Evolutionary conservation across 768 basidiomycete species (phyloP).

Genomic region (Suillus decipiens): DNA sequence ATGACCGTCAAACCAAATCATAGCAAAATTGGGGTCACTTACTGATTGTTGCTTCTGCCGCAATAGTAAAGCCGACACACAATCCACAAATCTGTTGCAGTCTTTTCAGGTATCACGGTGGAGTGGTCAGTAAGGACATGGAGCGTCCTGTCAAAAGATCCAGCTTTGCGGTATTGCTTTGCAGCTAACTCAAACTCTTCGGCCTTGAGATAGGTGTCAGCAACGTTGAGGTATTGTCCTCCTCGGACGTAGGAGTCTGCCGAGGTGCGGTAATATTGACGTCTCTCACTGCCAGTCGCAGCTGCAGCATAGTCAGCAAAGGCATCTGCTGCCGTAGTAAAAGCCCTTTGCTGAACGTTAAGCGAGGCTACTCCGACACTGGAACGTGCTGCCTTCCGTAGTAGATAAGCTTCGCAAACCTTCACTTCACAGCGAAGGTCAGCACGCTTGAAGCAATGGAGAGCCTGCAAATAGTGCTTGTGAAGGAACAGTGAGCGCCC

Average conservation of each 20-base stretch:
- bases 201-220: constrained; percentile 42
- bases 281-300: constrained; percentile 31
- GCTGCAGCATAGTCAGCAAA: constrained; percentile 46
- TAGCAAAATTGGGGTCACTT: constrained; percentile 12
- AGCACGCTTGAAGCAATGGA: constrained; percentile 55
- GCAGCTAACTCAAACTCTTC: constrained; percentile 46
- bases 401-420: constrained; percentile 53
- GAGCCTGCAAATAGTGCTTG: constrained; percentile 46
- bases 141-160: constrained; percentile 55
- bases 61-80: constrained; percentile 51
- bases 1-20: not conserved
- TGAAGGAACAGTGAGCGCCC: constrained; percentile 41
- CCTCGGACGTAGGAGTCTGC: constrained; percentile 49
- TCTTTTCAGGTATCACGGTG: constrained; percentile 29
- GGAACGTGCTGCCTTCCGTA: constrained; percentile 50
- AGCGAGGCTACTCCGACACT: constrained; percentile 27
- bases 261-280: constrained; percentile 43
- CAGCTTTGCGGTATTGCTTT: constrained; percentile 47
- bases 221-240: constrained; percentile 44
- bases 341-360: constrained; percentile 39
- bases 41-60: constrained; percentile 32
- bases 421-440: constrained; percentile 41
- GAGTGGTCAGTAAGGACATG: constrained; percentile 41
- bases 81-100: constrained; percentile 39
- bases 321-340: constrained; percentile 46